Percentiles rank a stretch among this genome's conserved stretches.
phyloP scores from a whole-genome alignment of 176 grass and related monocot genomes.

The maize (Zea mays) region DNA sequence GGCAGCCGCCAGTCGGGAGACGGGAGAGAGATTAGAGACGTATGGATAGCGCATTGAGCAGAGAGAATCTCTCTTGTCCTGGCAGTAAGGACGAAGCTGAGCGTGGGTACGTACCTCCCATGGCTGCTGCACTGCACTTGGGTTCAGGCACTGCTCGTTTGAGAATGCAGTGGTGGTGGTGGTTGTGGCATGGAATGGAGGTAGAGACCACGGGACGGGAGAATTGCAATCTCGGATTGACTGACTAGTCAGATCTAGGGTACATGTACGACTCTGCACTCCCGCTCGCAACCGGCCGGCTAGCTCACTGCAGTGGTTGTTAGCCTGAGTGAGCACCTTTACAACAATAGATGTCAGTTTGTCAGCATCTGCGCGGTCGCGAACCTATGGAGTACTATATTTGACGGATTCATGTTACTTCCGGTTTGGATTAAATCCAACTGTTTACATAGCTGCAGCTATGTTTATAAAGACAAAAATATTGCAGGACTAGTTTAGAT shows the following conservation, averaged over 20 bases:
- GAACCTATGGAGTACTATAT: not conserved
- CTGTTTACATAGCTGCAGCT: too few species aligned
- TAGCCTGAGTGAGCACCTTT: not conserved
- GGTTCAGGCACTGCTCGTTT: not conserved
- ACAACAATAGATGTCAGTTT: not conserved
- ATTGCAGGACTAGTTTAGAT: too few species aligned
- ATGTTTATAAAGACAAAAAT: too few species aligned
- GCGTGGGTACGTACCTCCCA: slow-evolving; percentile 51
- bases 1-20: not conserved
- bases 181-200: not conserved
- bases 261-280: not conserved
- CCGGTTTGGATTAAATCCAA: too few species aligned
- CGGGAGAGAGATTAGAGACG: not conserved
- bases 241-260: slow-evolving; percentile 15
- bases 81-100: not conserved
- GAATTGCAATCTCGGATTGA: not conserved
- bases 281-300: not conserved
- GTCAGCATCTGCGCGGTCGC: not conserved
- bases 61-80: not conserved
- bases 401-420: not conserved
- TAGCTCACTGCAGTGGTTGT: not conserved
- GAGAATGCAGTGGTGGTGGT: not conserved
- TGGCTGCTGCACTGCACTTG: slow-evolving; percentile 23
- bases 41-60: not conserved
- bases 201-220: not conserved